Conservation (phyloP, 164 flowering plant genomes). For the Tinospora cordifolia region DNA sequence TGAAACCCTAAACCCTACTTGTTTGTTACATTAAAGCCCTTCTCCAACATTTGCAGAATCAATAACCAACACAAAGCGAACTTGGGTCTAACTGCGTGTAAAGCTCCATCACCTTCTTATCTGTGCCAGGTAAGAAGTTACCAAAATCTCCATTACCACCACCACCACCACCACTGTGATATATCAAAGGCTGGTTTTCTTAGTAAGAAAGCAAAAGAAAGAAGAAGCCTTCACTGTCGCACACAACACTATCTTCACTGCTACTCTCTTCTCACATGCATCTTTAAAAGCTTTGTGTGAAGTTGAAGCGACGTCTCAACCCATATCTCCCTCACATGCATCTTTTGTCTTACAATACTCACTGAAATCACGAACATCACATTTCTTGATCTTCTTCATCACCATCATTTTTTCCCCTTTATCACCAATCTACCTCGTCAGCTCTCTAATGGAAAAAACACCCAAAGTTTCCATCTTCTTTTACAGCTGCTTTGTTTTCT, state of each 20-base stretch:
- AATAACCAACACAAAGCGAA: not conserved
- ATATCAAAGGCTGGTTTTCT: conserved; percentile 1
- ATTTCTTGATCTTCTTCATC: conserved; percentile 16
- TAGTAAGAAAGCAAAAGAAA: conserved; percentile 8
- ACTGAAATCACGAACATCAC: conserved; percentile 5
- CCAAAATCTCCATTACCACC: not conserved
- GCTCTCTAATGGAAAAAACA: conserved; percentile 25
- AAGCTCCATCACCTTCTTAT: conserved; percentile 2
- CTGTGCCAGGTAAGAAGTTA: not conserved
- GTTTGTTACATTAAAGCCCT: too few relatives aligned
- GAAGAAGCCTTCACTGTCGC: not conserved
- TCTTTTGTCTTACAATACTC: conserved; percentile 37
- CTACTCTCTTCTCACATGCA: conserved; percentile 30
- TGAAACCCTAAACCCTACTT: not conserved
- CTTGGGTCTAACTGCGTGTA: not conserved
- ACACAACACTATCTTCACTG: conserved; percentile 1
- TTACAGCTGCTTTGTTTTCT: too few relatives aligned
- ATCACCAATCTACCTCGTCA: conserved; percentile 6
- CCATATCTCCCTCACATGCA: conserved; percentile 45
- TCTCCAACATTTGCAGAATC: too few relatives aligned
- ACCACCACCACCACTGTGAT: conserved; percentile 7
- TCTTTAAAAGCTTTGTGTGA: conserved; percentile 32
- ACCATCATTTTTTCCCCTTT: conserved; percentile 2
- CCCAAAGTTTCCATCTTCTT: conserved; percentile 1
- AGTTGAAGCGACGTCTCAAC: conserved; percentile 37